Evolutionary conservation across 2,329 filamentous ascomycete genomes (phyloP), one percentile per base, ranked within the genome.

Genomic region (Zasmidium cellare): DNA sequence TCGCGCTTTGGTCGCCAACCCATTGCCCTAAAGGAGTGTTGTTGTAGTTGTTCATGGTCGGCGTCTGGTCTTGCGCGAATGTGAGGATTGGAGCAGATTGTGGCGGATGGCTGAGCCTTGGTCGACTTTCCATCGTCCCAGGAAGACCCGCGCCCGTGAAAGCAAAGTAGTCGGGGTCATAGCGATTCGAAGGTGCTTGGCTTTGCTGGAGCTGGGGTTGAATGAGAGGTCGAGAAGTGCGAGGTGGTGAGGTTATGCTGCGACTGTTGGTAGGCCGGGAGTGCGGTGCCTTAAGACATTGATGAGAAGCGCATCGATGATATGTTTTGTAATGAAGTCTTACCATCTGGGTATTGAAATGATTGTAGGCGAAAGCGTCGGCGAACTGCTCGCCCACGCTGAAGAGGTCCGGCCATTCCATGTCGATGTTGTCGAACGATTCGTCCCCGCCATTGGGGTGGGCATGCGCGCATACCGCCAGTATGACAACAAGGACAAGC

Each of bases 321-420:
- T 7, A n/a, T 25, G n/a, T 14, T 9, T 20, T 14, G 44, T 5
- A 25, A n/a, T 41, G 7, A 24, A 49, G 11, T 9, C 55, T 45
- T 18, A 54, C 56, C 56, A 54, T 50, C 12, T 50, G 44, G 5
- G 22, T 16, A 41, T 41, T 41, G 31, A 54, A 50, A 19, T 58
- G 51, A 28, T 35, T 23, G 31, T 48, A 24, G 19, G 51, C 56
- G 35, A 58, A 19, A 24, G 22, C 44, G 23, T 47, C 41, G 23
- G 44, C 20, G 47, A 58, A 58, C 35, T 58, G 56, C 24, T 24
- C 51, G 9, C 51, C 56, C 28, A 58, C 24, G 25, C 46, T 51
- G 22, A 50, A 47, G 16, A 53, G 18, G 28, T 46, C 20, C 46
- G 22, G 22, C 51, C 50, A 54, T 31, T 58, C 56, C 51, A 58